phyloP scores from a whole-genome alignment of 345 rosid genomes.

The Sonneratia caseolaris region DNA sequence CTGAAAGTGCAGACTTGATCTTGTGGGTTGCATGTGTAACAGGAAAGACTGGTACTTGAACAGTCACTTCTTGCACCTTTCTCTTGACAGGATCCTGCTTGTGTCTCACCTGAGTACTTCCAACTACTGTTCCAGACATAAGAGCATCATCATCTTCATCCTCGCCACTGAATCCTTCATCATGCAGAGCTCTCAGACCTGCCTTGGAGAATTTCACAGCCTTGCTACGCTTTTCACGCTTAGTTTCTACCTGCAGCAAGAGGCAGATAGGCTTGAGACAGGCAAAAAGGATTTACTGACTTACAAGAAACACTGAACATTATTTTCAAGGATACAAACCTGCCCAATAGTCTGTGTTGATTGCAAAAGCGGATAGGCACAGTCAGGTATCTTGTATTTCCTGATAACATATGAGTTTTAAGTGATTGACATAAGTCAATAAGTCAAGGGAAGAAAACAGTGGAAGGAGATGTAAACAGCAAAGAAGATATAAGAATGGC shows the following conservation, averaged over 20 bases:
- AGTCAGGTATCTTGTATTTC: conserved; percentile 57
- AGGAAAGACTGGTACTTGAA: neutral
- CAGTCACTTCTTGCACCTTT: neutral
- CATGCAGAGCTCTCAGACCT: conserved; percentile 32
- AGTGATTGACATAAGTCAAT: neutral
- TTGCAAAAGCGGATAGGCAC: conserved; percentile 48
- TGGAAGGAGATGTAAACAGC: neutral
- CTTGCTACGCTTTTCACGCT: conserved; percentile 48
- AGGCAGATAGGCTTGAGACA: neutral
- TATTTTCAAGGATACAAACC: conserved; percentile 32
- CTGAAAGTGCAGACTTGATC: neutral
- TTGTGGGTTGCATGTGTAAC: neutral
- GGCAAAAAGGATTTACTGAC: neutral
- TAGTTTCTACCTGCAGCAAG: conserved; percentile 43
- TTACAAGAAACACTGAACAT: neutral
- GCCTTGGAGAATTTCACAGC: conserved; percentile 49
- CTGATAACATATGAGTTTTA: conserved; percentile 22
- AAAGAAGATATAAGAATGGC: conserved; percentile 3
- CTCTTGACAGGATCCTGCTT: neutral
- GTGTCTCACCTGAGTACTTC: neutral
- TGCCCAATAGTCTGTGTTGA: conserved; percentile 53
- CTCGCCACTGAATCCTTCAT: conserved; percentile 13
- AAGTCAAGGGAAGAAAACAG: neutral
- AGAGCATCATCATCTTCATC: conserved; percentile 6
- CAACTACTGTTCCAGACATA: neutral